Conservation (phyloP, 1,284 basidiomycete species). For the Peniophora sp. region DNA sequence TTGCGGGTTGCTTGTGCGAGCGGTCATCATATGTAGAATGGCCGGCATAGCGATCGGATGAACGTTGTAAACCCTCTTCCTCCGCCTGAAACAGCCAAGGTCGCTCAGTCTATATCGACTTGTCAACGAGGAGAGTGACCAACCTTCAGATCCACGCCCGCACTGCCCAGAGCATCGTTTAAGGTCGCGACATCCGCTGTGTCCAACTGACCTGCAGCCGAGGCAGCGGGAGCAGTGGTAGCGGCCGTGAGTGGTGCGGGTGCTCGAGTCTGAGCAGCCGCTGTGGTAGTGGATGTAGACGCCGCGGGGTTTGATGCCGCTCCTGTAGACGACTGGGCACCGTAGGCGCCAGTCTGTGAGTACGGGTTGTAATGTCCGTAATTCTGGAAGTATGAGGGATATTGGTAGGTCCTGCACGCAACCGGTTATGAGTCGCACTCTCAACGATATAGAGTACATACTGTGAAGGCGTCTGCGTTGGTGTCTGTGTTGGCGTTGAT, state of each 20-base stretch:
- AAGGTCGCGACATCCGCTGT: constrained; percentile 66
- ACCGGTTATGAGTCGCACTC: not conserved
- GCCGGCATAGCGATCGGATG: constrained; percentile 49
- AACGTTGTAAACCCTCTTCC: constrained; percentile 67
- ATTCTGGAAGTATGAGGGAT: not conserved
- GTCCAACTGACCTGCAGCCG: constrained; percentile 30
- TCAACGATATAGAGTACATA: not conserved
- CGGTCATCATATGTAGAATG: constrained; percentile 66
- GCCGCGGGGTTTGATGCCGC: not conserved
- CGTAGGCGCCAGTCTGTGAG: not conserved
- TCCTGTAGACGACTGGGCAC: not conserved
- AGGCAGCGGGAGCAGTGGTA: constrained; percentile 14
- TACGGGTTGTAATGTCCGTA: not conserved
- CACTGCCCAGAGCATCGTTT: constrained; percentile 76
- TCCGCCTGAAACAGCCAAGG: constrained; percentile 51
- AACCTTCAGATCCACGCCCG: constrained; percentile 74
- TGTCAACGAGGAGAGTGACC: not conserved
- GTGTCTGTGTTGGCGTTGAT: no score
- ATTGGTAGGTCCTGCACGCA: not conserved
- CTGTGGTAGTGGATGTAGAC: not conserved
- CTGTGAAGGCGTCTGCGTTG: not conserved
- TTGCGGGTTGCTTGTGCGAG: constrained; percentile 59
- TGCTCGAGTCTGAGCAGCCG: constrained; percentile 14
- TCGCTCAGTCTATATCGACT: not conserved
- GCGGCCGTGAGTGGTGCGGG: constrained; percentile 1